phyloP scores from a whole-genome alignment of 352 stramenopile genomes.

The Globisporangium radiosum region DNA sequence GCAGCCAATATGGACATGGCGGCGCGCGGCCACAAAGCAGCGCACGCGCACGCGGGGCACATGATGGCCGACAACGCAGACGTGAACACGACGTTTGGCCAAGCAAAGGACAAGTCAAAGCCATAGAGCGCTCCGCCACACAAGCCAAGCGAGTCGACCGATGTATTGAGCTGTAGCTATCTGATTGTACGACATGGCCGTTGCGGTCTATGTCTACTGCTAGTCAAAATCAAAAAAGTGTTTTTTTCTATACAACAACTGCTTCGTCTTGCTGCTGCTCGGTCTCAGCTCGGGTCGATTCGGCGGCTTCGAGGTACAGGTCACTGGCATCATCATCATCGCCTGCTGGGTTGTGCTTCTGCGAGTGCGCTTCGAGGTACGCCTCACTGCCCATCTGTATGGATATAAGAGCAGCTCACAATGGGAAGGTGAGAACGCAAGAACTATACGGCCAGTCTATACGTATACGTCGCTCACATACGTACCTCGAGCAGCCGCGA shows the following conservation, averaged over 20 bases:
- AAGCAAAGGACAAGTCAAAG: too few relatives aligned
- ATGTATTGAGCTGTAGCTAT: too few relatives aligned
- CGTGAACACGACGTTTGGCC: too few relatives aligned
- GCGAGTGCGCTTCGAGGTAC: constrained; percentile 55
- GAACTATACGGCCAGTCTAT: neutral
- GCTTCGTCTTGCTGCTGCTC: neutral
- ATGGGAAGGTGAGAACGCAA: neutral
- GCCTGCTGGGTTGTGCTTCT: constrained; percentile 14
- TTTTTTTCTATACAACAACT: constrained; percentile 3
- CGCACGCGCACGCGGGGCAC: too few relatives aligned
- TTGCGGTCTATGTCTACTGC: too few relatives aligned
- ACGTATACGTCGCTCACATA: neutral
- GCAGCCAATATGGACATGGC: neutral
- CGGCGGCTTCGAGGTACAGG: constrained; percentile 23
- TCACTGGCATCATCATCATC: neutral
- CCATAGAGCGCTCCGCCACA: too few relatives aligned
- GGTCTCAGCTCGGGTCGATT: neutral
- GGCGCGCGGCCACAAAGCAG: too few relatives aligned
- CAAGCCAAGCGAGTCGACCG: too few relatives aligned
- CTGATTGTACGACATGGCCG: too few relatives aligned
- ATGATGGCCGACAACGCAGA: too few relatives aligned
- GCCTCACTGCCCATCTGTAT: constrained; percentile 67
- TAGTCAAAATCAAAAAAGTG: neutral
- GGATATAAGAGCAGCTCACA: neutral
- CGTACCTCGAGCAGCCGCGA: constrained; percentile 79